phyloP scores from a whole-genome alignment of 2,329 filamentous ascomycete genomes.

The Botrytis tulipae region DNA sequence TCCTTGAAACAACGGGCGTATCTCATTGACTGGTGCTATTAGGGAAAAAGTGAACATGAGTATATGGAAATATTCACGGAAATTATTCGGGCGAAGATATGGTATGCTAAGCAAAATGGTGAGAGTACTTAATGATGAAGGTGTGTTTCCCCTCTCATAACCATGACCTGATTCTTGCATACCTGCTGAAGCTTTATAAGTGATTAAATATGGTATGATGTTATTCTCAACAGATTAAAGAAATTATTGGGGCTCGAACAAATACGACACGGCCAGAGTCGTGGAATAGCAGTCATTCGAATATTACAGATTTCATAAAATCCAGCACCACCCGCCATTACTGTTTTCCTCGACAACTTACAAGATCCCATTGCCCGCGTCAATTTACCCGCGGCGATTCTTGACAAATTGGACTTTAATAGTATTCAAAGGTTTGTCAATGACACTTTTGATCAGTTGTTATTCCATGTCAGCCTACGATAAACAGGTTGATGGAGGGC shows the following conservation, averaged over 20 bases:
- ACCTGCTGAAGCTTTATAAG: neutral
- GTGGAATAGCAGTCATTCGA: neutral
- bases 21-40: neutral
- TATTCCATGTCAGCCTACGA: too few relatives aligned
- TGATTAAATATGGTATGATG: neutral
- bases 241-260: too few relatives aligned
- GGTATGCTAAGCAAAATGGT: neutral
- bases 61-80: neutral
- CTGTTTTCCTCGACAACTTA: too few relatives aligned
- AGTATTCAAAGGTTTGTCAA: too few relatives aligned
- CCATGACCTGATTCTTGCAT: neutral
- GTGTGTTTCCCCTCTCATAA: neutral
- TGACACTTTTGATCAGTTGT: too few relatives aligned
- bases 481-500: too few relatives aligned
- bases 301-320: neutral
- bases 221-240: too few relatives aligned
- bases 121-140: neutral
- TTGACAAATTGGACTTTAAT: too few relatives aligned
- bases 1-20: fast-evolving
- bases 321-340: too few relatives aligned
- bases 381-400: too few relatives aligned
- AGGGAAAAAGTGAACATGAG: neutral
- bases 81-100: neutral
- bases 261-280: too few relatives aligned
- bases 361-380: too few relatives aligned